Evolutionary conservation across 352 stramenopile genomes (phyloP).

Genomic region (Globisporangium cylindrosporum): DNA sequence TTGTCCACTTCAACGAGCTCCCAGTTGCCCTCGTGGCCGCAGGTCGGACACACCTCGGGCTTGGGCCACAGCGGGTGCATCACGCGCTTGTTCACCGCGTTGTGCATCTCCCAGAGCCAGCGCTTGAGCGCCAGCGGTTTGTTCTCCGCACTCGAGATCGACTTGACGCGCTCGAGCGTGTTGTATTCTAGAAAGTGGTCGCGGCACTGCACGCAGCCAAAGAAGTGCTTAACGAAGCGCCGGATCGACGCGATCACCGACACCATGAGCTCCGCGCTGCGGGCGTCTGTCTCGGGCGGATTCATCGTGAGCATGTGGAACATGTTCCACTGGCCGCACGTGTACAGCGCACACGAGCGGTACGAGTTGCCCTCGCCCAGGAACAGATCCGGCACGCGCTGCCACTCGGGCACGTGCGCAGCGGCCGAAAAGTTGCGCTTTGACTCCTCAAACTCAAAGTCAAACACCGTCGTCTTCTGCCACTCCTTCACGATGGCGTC

Average conservation of each 20-base stretch:
- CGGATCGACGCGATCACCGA: conserved; percentile 72
- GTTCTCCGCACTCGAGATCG: conserved; percentile 57
- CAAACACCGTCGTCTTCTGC: conserved; percentile 45
- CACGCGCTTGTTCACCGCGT: conserved; percentile 78
- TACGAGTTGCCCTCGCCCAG: conserved; percentile 61
- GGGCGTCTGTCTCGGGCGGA: conserved; percentile 33
- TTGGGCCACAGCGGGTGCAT: conserved; percentile 79
- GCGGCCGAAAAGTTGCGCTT: conserved; percentile 49
- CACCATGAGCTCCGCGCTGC: conserved; percentile 52
- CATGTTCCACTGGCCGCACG: conserved; percentile 84
- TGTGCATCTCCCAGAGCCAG: conserved; percentile 87
- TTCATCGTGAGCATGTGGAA: conserved; percentile 87
- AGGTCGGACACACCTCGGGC: conserved; percentile 64
- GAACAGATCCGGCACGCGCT: conserved; percentile 63
- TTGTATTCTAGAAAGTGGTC: conserved; percentile 82
- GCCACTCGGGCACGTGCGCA: conserved; percentile 53
- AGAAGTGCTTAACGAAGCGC: conserved; percentile 85
- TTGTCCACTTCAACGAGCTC: conserved; percentile 70
- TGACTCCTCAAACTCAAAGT: conserved; percentile 56
- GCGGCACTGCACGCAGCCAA: conserved; percentile 73
- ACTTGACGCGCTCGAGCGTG: conserved; percentile 62
- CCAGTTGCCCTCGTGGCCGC: conserved; percentile 57
- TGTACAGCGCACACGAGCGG: conserved; percentile 72
- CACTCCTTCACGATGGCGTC: conserved; percentile 58
- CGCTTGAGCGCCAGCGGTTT: conserved; percentile 64